A percentile compares a stretch with the other conserved stretches of the same genome.
Evolutionary conservation across 768 basidiomycete species (phyloP).

Genomic region (Sarcomyxa edulis): DNA sequence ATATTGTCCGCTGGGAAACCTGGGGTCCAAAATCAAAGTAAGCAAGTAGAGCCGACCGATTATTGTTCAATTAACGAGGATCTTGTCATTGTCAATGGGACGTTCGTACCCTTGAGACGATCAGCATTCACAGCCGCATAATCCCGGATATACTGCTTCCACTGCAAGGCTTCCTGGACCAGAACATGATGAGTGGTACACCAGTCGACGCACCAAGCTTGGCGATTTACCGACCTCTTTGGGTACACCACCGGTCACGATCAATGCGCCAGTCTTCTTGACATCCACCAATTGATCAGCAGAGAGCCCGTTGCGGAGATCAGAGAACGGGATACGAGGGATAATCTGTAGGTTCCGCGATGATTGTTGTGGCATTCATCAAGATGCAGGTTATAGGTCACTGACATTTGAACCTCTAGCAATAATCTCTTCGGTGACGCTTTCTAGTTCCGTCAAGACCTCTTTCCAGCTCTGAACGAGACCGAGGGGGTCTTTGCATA

Average conservation of each 20-base stretch:
- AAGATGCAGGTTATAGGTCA: neutral
- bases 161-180: conserved; percentile 48
- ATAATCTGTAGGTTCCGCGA: conserved; percentile 35
- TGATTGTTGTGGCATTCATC: neutral
- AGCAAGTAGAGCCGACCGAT: neutral
- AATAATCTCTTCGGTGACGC: neutral
- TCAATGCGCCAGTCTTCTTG: conserved; percentile 50
- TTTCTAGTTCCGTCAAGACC: neutral
- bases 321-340: conserved; percentile 55
- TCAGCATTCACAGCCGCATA: conserved; percentile 46
- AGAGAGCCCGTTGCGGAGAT: conserved; percentile 39
- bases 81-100: neutral
- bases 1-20: conserved; percentile 65
- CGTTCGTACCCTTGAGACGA: conserved; percentile 39
- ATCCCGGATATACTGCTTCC: conserved; percentile 50
- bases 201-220: conserved; percentile 7
- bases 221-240: conserved; percentile 43
- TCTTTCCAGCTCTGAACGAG: conserved; percentile 50
- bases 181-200: neutral
- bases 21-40: conserved; percentile 21
- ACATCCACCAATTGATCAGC: conserved; percentile 41
- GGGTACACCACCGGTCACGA: conserved; percentile 60
- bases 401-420: neutral
- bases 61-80: neutral
- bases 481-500: conserved; percentile 42